phyloP scores from a whole-genome alignment of 1,284 basidiomycete genomes.

The Abortiporus biennis region DNA sequence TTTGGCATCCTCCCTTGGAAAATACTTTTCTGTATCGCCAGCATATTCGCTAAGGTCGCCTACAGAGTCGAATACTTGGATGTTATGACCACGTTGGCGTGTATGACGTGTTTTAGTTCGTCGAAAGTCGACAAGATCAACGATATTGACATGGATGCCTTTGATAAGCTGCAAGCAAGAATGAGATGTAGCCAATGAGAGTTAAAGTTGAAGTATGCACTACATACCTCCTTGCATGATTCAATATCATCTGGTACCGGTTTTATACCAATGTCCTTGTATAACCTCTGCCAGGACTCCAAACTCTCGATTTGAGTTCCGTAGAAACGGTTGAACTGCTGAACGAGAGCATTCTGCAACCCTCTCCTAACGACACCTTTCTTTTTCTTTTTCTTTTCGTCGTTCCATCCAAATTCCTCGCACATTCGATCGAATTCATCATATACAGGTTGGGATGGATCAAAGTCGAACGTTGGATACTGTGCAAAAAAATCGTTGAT shows the following conservation, averaged over 20 bases:
- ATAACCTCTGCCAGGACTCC: constrained; percentile 26
- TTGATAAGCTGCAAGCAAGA: constrained; percentile 19
- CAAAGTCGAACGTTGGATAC: constrained; percentile 17
- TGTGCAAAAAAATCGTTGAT: constrained; percentile 18
- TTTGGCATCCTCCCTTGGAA: constrained; percentile 14
- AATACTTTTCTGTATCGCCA: constrained; percentile 11
- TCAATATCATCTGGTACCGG: neutral
- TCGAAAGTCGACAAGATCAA: constrained; percentile 16
- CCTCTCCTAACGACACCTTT: neutral
- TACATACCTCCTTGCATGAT: neutral
- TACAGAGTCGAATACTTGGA: constrained; percentile 8
- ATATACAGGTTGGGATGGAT: constrained; percentile 14
- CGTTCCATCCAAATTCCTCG: neutral
- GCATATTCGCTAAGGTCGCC: constrained; percentile 13
- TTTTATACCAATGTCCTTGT: constrained; percentile 10
- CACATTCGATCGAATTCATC: constrained; percentile 20
- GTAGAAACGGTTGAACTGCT: constrained; percentile 27
- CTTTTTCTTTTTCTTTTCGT: neutral
- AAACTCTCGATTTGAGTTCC: constrained; percentile 24
- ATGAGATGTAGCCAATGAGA: constrained; percentile 9
- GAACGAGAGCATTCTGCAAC: constrained; percentile 21
- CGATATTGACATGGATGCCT: constrained; percentile 14
- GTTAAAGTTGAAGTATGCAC: neutral
- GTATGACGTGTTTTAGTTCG: neutral
- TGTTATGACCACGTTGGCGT: no score